phyloP scores from a whole-genome alignment of 164 flowering plant genomes.

The Euptelea pleiosperma region DNA sequence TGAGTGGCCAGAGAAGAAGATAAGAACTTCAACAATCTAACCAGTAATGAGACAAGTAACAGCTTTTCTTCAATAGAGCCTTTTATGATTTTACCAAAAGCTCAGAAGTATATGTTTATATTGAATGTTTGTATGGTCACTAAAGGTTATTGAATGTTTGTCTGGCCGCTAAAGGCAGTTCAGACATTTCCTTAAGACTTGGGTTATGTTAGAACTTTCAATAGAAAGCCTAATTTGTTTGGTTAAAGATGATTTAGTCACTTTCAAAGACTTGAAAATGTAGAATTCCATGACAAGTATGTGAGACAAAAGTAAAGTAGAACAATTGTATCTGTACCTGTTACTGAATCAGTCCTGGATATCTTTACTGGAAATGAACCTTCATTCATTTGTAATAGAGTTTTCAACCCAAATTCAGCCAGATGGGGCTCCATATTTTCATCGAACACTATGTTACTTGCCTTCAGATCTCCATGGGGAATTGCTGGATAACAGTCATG shows the following conservation, averaged over 20 bases:
- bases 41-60: not conserved
- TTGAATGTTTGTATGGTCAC: too few relatives aligned
- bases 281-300: not conserved
- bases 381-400: slow-evolving; percentile 33
- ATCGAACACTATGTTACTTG: slow-evolving; percentile 66
- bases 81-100: not conserved
- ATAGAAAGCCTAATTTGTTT: too few relatives aligned
- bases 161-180: not conserved
- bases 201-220: not conserved
- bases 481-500: slow-evolving; percentile 82
- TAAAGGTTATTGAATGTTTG: too few relatives aligned
- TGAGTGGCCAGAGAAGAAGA: too few relatives aligned
- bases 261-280: not conserved
- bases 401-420: slow-evolving; percentile 64
- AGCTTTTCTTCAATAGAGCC: not conserved
- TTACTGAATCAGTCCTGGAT: slow-evolving; percentile 16
- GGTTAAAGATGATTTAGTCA: not conserved
- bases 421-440: slow-evolving; percentile 84
- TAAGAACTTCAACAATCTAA: not conserved
- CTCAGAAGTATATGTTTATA: too few relatives aligned
- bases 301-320: slow-evolving; percentile 4
- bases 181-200: not conserved
- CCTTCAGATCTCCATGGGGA: slow-evolving; percentile 84
- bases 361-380: slow-evolving; percentile 30
- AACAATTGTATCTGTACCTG: slow-evolving; percentile 41